Conservation (phyloP, 257 asterid species). For the Forsythia viridissima region DNA sequence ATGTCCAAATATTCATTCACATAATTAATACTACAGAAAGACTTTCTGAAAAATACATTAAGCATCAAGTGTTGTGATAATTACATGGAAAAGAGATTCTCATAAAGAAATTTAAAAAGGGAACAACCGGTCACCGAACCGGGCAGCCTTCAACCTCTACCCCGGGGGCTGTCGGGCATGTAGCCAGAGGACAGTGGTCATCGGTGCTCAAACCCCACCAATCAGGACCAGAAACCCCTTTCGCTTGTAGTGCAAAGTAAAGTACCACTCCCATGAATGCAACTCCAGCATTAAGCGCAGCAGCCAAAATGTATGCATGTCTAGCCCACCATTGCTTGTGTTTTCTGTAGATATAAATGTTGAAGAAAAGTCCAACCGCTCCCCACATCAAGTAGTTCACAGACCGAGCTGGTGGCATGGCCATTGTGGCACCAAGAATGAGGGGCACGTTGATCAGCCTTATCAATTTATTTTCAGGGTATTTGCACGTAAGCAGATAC, state of each 20-base stretch:
- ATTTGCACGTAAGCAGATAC: conserved; percentile 44
- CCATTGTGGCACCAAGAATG: conserved; percentile 40
- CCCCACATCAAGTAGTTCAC: conserved; percentile 80
- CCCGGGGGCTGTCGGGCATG: conserved; percentile 77
- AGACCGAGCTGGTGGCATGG: conserved; percentile 73
- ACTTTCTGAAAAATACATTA: neutral
- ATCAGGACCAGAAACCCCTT: conserved; percentile 28
- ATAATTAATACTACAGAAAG: neutral
- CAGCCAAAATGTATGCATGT: conserved; percentile 66
- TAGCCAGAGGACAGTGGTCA: conserved; percentile 74
- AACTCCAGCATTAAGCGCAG: conserved; percentile 70
- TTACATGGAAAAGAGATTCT: neutral
- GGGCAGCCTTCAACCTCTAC: conserved; percentile 57
- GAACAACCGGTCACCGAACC: conserved; percentile 21
- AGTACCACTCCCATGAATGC: conserved; percentile 75
- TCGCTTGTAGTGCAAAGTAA: conserved; percentile 47
- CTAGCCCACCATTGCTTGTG: conserved; percentile 65
- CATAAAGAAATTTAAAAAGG: neutral
- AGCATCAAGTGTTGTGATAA: neutral
- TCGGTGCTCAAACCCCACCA: conserved; percentile 69
- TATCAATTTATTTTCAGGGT: conserved; percentile 69
- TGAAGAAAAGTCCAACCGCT: conserved; percentile 41
- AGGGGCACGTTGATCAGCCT: conserved; percentile 63
- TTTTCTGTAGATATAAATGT: conserved; percentile 46
- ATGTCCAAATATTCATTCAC: neutral